Percentiles rank a stretch among this genome's conserved stretches.
phyloP scores from a whole-genome alignment of 176 grass and related monocot species.

The Urochloa ruziziensis region DNA sequence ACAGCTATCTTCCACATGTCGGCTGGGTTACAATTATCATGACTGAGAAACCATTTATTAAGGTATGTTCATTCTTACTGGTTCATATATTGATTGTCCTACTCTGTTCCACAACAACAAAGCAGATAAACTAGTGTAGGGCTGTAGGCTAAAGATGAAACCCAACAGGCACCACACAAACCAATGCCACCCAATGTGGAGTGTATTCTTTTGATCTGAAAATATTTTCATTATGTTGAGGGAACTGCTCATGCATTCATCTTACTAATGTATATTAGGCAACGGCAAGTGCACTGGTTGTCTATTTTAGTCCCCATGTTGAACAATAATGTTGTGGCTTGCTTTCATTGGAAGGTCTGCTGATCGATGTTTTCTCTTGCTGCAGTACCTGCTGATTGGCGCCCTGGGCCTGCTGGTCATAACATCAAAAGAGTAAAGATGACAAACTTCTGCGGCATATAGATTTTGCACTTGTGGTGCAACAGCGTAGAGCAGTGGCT shows the following conservation, averaged over 20 bases:
- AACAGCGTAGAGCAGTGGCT: neutral
- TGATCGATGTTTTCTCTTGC: constrained; percentile 15
- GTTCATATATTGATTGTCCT: neutral
- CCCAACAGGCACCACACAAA: neutral
- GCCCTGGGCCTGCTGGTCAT: constrained; percentile 62
- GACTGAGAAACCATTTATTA: constrained; percentile 82
- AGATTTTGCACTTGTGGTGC: neutral
- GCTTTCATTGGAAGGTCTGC: neutral
- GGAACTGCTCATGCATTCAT: neutral
- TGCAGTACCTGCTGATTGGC: constrained; percentile 75
- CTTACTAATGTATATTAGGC: neutral
- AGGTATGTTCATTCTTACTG: constrained; percentile 39
- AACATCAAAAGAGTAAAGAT: constrained; percentile 63
- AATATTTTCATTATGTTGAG: neutral
- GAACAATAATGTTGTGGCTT: neutral
- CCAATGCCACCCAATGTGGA: neutral
- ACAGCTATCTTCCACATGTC: constrained; percentile 76
- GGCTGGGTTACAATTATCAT: constrained; percentile 83
- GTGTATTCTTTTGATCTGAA: neutral
- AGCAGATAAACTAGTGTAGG: neutral
- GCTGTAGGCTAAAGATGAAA: neutral
- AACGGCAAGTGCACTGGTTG: neutral
- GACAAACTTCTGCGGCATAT: neutral
- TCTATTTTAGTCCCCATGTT: neutral
- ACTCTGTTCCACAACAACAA: neutral